Evolutionary conservation across 805 yeast genomes (phyloP).

Genomic region (Candida pseudofarinosa): DNA sequence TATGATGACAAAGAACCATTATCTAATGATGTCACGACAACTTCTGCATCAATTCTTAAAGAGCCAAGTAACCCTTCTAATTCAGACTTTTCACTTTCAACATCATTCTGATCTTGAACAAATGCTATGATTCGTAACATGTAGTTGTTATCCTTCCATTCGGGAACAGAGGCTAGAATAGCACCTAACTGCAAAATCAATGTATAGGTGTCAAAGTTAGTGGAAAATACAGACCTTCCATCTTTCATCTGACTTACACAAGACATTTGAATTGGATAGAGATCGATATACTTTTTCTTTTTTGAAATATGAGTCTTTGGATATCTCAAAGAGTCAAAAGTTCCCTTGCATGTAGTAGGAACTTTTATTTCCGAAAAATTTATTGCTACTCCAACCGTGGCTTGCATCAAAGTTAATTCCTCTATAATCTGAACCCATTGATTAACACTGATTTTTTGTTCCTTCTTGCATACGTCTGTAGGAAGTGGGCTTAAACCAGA

Average conservation of each 20-base stretch:
- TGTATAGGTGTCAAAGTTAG: constrained; percentile 94
- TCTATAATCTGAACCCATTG: constrained; percentile 94
- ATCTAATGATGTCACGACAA: constrained; percentile 68
- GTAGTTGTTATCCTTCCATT: constrained; percentile 76
- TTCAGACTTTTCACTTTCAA: constrained; percentile 63
- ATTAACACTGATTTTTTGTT: constrained; percentile 59
- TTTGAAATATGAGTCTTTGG: constrained; percentile 12
- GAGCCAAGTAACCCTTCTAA: constrained; percentile 61
- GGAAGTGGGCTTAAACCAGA: constrained; percentile 44
- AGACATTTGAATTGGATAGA: constrained; percentile 97
- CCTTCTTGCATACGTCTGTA: constrained; percentile 74
- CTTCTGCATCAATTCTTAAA: constrained; percentile 79
- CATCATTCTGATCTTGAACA: constrained; percentile 73
- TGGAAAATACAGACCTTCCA: constrained; percentile 70
- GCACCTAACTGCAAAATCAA: constrained; percentile 92
- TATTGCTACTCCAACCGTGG: constrained; percentile 90
- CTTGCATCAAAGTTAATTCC: constrained; percentile 81
- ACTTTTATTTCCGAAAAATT: constrained; percentile 68
- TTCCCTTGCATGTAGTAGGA: constrained; percentile 42
- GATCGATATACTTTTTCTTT: constrained; percentile 62
- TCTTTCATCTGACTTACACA: constrained; percentile 65
- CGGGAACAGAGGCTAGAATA: constrained; percentile 86
- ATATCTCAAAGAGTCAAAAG: constrained; percentile 16
- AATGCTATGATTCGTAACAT: constrained; percentile 78
- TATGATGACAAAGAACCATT: constrained; percentile 57